Percentiles rank a stretch among this genome's conserved stretches.
phyloP scores from a whole-genome alignment of 176 grass and related monocot species.

The Raddia guianensis region DNA sequence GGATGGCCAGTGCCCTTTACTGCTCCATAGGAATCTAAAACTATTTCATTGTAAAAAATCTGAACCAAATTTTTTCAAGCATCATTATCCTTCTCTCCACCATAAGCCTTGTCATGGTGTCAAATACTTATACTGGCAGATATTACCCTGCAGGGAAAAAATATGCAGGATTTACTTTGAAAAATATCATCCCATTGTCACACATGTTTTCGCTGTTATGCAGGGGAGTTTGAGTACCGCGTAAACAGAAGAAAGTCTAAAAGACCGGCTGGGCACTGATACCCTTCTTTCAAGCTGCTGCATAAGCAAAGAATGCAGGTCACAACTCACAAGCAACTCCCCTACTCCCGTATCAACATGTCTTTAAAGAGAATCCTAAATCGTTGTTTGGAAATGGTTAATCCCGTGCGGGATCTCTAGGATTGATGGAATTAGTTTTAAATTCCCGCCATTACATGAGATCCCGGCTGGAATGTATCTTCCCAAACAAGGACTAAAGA shows the following conservation, averaged over 20 bases:
- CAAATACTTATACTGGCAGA: neutral
- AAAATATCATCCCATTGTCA: neutral
- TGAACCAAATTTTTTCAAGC: neutral
- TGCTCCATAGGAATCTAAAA: neutral
- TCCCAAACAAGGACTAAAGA: too few relatives aligned
- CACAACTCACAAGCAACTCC: slow-evolving; percentile 47
- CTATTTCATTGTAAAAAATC: neutral
- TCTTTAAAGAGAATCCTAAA: neutral
- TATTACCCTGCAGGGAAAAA: neutral
- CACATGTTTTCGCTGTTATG: neutral
- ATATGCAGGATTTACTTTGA: neutral
- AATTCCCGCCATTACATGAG: too few relatives aligned
- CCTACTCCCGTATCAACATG: neutral
- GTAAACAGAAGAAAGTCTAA: slow-evolving; percentile 61
- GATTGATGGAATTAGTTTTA: too few relatives aligned
- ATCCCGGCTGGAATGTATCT: too few relatives aligned
- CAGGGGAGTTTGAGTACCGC: slow-evolving; percentile 69
- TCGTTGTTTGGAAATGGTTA: too few relatives aligned
- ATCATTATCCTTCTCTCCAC: neutral
- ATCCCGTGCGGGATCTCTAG: too few relatives aligned
- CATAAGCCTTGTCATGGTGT: neutral
- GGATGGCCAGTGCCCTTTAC: neutral
- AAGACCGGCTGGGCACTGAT: slow-evolving; percentile 74
- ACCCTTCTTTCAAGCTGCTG: slow-evolving; percentile 62
- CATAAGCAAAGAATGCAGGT: slow-evolving; percentile 80